A percentile compares a stretch with the other conserved stretches of the same genome.
Evolutionary conservation across 768 basidiomycete genomes (phyloP).

Genomic region (Boletus reticulatus): DNA sequence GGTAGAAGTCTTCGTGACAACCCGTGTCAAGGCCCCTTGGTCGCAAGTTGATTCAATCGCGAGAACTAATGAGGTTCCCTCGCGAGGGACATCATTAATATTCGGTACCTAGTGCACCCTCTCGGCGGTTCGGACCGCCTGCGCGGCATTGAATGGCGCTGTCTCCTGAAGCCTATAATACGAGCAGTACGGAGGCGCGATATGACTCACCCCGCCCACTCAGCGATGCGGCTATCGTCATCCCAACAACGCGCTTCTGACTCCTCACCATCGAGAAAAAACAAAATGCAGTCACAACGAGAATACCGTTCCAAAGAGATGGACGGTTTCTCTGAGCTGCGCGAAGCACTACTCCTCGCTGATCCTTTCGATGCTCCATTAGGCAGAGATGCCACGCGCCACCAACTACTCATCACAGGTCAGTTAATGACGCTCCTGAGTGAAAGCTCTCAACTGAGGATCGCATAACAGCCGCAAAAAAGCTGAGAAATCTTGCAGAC

Average conservation of each 20-base stretch:
- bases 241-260: slow-evolving; percentile 5
- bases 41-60: neutral
- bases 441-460: neutral
- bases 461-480: slow-evolving; percentile 43
- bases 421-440: neutral
- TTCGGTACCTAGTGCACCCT: neutral
- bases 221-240: slow-evolving; percentile 16
- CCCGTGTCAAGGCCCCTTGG: neutral
- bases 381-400: slow-evolving; percentile 28
- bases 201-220: slow-evolving; percentile 12
- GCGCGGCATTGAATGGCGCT: slow-evolving; percentile 5
- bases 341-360: slow-evolving; percentile 22
- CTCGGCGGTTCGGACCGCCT: neutral
- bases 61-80: neutral
- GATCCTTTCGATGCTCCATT: slow-evolving; percentile 24
- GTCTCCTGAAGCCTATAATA: slow-evolving; percentile 14
- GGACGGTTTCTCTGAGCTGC: slow-evolving; percentile 31
- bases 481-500: slow-evolving; percentile 37
- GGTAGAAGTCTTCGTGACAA: neutral
- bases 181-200: neutral
- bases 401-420: slow-evolving; percentile 28
- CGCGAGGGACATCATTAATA: neutral
- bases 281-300: slow-evolving; percentile 27
- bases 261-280: slow-evolving; percentile 13
- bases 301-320: slow-evolving; percentile 31